Base-by-base conservation (phyloP, 2,329 filamentous ascomycete species). In the Pseudogymnoascus sp. region DNA sequence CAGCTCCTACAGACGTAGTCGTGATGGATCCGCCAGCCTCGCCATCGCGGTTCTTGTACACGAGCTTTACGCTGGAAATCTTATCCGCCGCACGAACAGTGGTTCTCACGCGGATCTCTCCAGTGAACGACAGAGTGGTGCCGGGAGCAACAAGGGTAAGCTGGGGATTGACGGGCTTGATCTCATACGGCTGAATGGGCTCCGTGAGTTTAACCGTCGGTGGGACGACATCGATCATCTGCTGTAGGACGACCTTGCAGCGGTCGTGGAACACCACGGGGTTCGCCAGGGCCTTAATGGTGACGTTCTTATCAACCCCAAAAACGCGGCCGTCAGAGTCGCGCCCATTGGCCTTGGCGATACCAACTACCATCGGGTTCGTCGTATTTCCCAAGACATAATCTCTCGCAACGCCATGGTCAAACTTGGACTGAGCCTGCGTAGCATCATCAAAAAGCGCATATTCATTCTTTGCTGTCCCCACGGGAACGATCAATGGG, bases 171-270 rank as follows among this genome's bases (percentile, higher is more conserved):
- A 82, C 81, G 3, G 84, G 84, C 75, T 87, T 88, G 68, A 86
- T 78, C 14, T 78, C 78, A 71, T 87, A 87, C 0, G 84, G 82
- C 8, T 73, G 72, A 63, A 87, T 79, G 2, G 81, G 76, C 59
- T 80, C 79, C 0, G 80, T 79, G 3, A 87, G 77, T 0, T 73
- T 74, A 3, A 84, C 81, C 2, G 75, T 76, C 2, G 73, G 69
- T 1, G 84, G 84, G 0, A 87, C 83, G 3, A 80, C 77, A n/a
- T 88, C 82, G 64, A 87, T 84, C 84, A 87, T 82, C 70, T 81
- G 82, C 69, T 84, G 81, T 40, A 87, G 73, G 16, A 86, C 77
- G 3, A 71, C 74, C 66, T 77, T 74, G 71, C 84, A 88, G 16
- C 76, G 73, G 18, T 68, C 75, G 40, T 74, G 73, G 73, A 84